A percentile compares a stretch with the other conserved stretches of the same genome.
Evolutionary conservation across 164 flowering plant species (phyloP).

Genomic region (Macadamia integrifolia): DNA sequence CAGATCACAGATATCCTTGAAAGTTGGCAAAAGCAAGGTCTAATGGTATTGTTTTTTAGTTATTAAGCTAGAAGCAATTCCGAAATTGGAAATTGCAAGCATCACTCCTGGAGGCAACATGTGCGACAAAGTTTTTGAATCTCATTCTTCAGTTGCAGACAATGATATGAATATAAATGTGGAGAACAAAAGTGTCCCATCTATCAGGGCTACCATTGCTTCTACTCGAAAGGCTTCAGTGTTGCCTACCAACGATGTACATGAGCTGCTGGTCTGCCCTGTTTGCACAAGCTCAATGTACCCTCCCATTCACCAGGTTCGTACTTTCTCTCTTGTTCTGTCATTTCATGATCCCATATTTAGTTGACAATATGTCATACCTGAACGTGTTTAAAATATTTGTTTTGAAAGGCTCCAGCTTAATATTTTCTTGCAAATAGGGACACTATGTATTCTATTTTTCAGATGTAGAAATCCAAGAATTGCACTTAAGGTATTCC

Average conservation of each 20-base stretch:
- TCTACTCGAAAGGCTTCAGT: conserved; percentile 37
- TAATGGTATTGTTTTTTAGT: too few relatives aligned
- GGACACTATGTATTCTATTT: too few relatives aligned
- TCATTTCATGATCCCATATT: background rate
- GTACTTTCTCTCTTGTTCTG: background rate
- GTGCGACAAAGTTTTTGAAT: conserved; percentile 48
- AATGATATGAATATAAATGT: conserved; percentile 30
- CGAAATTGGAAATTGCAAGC: conserved; percentile 3
- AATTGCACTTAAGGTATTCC: too few relatives aligned
- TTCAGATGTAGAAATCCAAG: too few relatives aligned
- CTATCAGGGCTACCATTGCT: conserved; percentile 20
- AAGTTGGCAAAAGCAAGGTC: too few relatives aligned
- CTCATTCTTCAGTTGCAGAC: conserved; percentile 28
- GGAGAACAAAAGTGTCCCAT: conserved; percentile 18
- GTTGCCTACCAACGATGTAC: conserved; percentile 51
- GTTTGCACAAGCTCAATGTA: conserved; percentile 62
- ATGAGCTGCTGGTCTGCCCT: conserved; percentile 71
- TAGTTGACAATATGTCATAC: too few relatives aligned
- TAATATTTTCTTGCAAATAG: too few relatives aligned
- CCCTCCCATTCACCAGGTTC: conserved; percentile 79
- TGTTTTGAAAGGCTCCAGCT: too few relatives aligned
- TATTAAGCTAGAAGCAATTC: background rate
- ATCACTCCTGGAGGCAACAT: conserved; percentile 64
- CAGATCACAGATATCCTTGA: too few relatives aligned
- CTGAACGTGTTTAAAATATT: too few relatives aligned